Base-by-base conservation (phyloP, 768 basidiomycete genomes). In the Pleurotus ostreatus region DNA sequence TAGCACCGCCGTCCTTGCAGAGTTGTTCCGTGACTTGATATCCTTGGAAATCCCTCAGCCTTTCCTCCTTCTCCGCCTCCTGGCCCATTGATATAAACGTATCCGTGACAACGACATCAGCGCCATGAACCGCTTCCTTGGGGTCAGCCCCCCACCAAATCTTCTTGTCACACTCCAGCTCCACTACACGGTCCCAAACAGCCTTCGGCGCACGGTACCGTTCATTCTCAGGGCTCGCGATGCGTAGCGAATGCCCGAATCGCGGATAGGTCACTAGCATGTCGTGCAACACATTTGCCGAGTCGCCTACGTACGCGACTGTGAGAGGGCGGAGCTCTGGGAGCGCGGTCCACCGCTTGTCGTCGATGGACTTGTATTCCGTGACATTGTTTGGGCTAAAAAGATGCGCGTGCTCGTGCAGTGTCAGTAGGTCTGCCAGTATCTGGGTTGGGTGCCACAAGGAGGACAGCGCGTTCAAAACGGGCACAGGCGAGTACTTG, bases 61-160 rank as follows among this genome's bases (percentile, higher is more conserved):
- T 85, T 62, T 92, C 85, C 30, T 76, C 90, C 60, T 94, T 93
- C 70, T 98, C 94, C 1, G 86, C 89, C 71, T 98, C 97, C 71
- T 97, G 94, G 15, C 97, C 97, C 97, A 99, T 98, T 2, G 96
- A 98, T 60, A 98, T 94, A 94, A 96, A 99, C 3, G 97, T 99
- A 69, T 99, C 97, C 2, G 97, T 99, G 9, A 97, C 83, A 46
- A 98, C 90, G n/a, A 98, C 84, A 65, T 98, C 92, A 5, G 97
- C 97, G 44, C 84, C 87, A 3, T 85, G 70, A 5, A 98, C 90
- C 0, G 97, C 97, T 67, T 94, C 92, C 49, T 78, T 79, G 1
- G 96, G 95, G 62, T 92, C 88, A 8, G 68, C 73, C 25, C 81
- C 81, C 91, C 90, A 92, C 73, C 74, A 79, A 46, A 92, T 90